Percentiles rank a stretch among this genome's conserved stretches.
phyloP scores from a whole-genome alignment of 441 rosid species.

The Euphorbia celastroides region DNA sequence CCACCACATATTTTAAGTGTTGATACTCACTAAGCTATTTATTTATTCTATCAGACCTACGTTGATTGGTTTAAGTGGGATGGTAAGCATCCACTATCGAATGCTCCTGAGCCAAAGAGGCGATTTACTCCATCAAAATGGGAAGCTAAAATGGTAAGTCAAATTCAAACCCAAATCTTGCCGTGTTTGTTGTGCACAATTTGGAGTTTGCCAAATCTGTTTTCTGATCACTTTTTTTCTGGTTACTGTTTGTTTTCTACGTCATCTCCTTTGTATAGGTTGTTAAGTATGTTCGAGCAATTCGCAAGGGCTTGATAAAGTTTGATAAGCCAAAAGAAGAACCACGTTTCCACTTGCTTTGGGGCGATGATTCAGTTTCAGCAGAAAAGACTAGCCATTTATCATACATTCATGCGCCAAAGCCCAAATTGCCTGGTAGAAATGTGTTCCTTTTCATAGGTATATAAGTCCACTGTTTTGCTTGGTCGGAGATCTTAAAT shows the following conservation, averaged over 20 bases:
- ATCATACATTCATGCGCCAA: slow-evolving; percentile 86
- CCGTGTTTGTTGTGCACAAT: background rate
- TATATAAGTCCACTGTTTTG: background rate
- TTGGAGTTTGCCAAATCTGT: background rate
- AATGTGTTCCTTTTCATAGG: background rate
- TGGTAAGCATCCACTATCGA: slow-evolving; percentile 81
- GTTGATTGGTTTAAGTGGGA: slow-evolving; percentile 86
- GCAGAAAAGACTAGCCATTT: slow-evolving; percentile 57
- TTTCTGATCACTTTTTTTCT: background rate
- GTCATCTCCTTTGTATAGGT: slow-evolving; percentile 37
- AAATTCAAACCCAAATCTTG: too few relatives aligned
- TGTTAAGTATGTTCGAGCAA: slow-evolving; percentile 60
- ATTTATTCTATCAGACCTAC: slow-evolving; percentile 49
- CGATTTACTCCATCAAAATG: slow-evolving; percentile 85
- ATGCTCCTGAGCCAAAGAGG: slow-evolving; percentile 95
- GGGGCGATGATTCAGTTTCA: slow-evolving; percentile 78
- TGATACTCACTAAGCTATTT: background rate
- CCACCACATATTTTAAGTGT: background rate
- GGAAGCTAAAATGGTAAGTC: slow-evolving; percentile 72
- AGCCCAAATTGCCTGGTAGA: slow-evolving; percentile 77
- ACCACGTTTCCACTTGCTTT: slow-evolving; percentile 52
- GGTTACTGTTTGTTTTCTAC: background rate
- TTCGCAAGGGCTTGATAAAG: slow-evolving; percentile 75
- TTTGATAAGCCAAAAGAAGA: slow-evolving; percentile 80
- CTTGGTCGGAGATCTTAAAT: background rate